Evolutionary conservation across 2,329 filamentous ascomycete genomes (phyloP), one percentile per base, ranked within the genome.

Genomic region (Colletotrichum gigasporum): DNA sequence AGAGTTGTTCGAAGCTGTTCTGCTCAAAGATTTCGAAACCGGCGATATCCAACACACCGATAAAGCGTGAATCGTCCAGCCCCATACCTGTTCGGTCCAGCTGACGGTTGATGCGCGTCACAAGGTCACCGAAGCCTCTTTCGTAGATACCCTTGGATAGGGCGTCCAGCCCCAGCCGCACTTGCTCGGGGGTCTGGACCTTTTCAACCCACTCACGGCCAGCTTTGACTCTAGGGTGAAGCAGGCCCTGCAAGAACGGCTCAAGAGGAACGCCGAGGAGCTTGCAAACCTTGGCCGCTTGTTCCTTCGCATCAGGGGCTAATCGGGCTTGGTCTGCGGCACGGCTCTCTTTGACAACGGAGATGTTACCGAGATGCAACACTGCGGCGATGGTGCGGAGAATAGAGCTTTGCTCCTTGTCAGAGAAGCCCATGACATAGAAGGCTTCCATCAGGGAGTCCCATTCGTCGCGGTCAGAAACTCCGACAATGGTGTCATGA

Each of bases 141-240:
- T 99, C 96, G 75, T 99, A 99, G 69, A 99, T 97, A 79, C 96
- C 96, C 78, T 99, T 99, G 7, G 96, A 90, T 14, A 99, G 84
- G 14, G 96, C 95, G 78, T 98, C 94, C 44, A 99, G 87, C 3
- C 92, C 87, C 9, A 97, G 88, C 22, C 93, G 91, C 44, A 97
- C 96, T 75, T 99, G 96, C 69, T 99, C 96, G 0, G 96, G 95
- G 1, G 95, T 98, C 75, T 99, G 96, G 2, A 96, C 94, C 76
- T 98, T 99, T 74, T 98, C 94, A 2, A 99, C 96, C 96, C 95
- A 98, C 79, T 99, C 96, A 54, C 94, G 89, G 18, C 96, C 96
- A 41, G 96, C 96, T 78, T 97, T 97, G 39, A 99, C 96, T 62
- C 89, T 92, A 9, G 96, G 96, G 73, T 98, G 96, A 10, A 99